phyloP scores from a whole-genome alignment of 306 rosid genomes.

The Datisca glomerata region DNA sequence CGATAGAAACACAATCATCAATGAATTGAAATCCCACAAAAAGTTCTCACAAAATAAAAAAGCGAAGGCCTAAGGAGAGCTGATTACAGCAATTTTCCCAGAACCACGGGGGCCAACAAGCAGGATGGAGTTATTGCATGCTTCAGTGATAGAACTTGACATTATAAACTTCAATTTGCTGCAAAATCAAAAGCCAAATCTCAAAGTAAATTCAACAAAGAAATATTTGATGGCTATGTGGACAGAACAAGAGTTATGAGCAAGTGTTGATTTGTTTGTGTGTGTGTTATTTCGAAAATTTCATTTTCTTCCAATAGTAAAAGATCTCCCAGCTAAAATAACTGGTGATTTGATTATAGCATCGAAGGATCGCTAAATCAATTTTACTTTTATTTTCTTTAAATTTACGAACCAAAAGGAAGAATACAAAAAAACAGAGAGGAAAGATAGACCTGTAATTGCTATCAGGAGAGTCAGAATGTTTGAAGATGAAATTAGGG shows the following conservation, averaged over 20 bases:
- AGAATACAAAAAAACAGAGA: background rate
- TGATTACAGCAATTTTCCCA: slow-evolving; percentile 55
- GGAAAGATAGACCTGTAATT: slow-evolving; percentile 36
- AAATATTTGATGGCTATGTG: background rate
- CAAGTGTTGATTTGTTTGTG: too few species aligned
- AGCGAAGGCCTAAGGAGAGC: slow-evolving; percentile 2
- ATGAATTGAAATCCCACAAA: too few species aligned
- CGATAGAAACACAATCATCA: background rate
- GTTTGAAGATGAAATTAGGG: slow-evolving; percentile 35
- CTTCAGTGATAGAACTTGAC: slow-evolving; percentile 73
- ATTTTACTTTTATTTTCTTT: too few species aligned
- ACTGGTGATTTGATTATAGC: too few species aligned
- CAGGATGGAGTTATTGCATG: slow-evolving; percentile 77
- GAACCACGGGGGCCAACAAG: slow-evolving; percentile 92
- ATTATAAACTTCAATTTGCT: slow-evolving; percentile 77
- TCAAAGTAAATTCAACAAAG: background rate
- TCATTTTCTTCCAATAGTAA: too few species aligned
- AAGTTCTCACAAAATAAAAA: background rate
- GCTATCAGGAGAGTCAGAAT: slow-evolving; percentile 36
- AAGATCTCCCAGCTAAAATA: too few species aligned
- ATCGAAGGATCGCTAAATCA: too few species aligned
- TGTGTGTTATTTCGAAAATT: too few species aligned
- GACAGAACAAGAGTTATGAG: background rate
- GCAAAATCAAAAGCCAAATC: slow-evolving; percentile 8
- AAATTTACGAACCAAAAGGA: background rate